Evolutionary conservation across 225 moss, liverwort and hornwort species (phyloP), one percentile per base, ranked within the genome.

Genomic region (Sphagnum contortum): DNA sequence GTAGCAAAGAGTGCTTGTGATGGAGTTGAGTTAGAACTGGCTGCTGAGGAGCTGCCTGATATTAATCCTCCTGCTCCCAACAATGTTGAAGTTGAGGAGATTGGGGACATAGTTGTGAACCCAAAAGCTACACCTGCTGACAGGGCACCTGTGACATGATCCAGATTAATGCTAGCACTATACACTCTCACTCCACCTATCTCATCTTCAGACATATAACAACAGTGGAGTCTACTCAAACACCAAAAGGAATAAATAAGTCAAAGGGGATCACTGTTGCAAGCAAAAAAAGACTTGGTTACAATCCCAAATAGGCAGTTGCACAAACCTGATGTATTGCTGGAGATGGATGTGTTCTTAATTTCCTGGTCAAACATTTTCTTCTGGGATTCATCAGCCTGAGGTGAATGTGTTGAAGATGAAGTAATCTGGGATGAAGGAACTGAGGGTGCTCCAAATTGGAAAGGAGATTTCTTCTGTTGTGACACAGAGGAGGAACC

Each of bases 361-460:
- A 67, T 66, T 9, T 78, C 84, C 62, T 70, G 74, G 68, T 76
- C 81, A 58, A 81, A 85, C 71, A 81, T 76, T 55, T 74, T 73
- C 71, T 81, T 81, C 9, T 70, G 78, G 72, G 85, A 81, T 63
- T 75, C 71, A 62, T 7, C 71, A 0, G 49, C 50, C 64, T 81
- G 81, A 55, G 74, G 73, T 46, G 63, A 69, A 64, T 66, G 64
- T 45, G 64, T 67, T 48, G 75, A 52, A 62, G 78, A 71, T 12
- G 61, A 64, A 13, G 68, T 67, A 57, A 49, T 67, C 59, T 69
- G 65, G 49, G 56, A 48, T 2, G 73, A 64, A 60, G 64, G 48
- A 59, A 65, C 68, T 59, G 78, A 13, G 55, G 80, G 64, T 45
- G 81, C 13, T 57, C 72, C 81, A 68, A 79, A 81, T 10, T 68